Percentiles rank a stretch among this genome's conserved stretches.
phyloP scores from a whole-genome alignment of 2,329 filamentous ascomycete species.

The Aspergillus sclerotialis region DNA sequence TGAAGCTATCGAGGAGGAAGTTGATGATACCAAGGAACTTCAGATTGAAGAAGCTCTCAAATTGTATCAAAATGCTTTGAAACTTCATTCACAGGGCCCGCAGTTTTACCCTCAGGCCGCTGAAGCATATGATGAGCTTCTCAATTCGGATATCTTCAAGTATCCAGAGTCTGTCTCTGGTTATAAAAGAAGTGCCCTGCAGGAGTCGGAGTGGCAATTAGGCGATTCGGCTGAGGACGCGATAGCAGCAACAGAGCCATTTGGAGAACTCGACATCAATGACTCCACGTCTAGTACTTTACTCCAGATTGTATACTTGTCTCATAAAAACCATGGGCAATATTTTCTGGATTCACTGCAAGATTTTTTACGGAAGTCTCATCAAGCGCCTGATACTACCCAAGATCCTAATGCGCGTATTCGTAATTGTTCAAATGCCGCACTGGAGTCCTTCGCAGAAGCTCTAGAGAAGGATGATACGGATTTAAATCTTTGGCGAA shows the following conservation, averaged over 20 bases:
- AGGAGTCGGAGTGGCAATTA: constrained; percentile 37
- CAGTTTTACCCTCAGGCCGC: constrained; percentile 67
- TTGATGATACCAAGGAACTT: constrained; percentile 92
- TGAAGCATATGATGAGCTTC: constrained; percentile 75
- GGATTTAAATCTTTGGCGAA: constrained; percentile 58
- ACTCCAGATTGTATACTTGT: constrained; percentile 82
- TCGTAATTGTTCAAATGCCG: constrained; percentile 32
- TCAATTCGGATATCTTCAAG: constrained; percentile 87
- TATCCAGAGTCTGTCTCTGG: constrained; percentile 83
- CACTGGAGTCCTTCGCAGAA: constrained; percentile 51
- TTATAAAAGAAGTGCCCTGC: constrained; percentile 62
- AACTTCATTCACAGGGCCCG: constrained; percentile 82
- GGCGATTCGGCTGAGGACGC: constrained; percentile 35
- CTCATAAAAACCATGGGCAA: constrained; percentile 92
- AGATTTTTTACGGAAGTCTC: constrained; percentile 35
- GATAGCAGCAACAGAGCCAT: constrained; percentile 16
- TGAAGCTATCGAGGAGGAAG: constrained; percentile 79
- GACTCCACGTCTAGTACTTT: constrained; percentile 74
- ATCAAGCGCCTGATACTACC: constrained; percentile 10
- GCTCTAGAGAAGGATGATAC: constrained; percentile 59
- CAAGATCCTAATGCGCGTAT: constrained; percentile 13
- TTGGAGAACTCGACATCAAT: constrained; percentile 52
- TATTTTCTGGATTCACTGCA: constrained; percentile 73
- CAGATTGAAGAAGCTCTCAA: constrained; percentile 97
- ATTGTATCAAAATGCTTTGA: constrained; percentile 84